Evolutionary conservation across 768 basidiomycete species (phyloP), one percentile per base, ranked within the genome.

Genomic region (Strobilomyces confusus): DNA sequence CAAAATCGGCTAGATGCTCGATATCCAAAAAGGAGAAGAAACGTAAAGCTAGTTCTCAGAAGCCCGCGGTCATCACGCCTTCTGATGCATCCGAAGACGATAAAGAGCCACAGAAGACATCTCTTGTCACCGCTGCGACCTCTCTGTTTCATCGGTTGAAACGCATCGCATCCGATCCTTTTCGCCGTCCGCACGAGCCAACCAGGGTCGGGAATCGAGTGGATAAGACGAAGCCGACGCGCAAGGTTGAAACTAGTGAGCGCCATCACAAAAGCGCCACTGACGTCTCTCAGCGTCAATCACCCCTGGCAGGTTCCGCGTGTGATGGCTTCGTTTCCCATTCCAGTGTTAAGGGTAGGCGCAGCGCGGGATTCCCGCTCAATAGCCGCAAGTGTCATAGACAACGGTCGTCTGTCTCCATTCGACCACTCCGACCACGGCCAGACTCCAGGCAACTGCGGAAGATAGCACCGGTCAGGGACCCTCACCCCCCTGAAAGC

Each of bases 11-110:
- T 20, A 41, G 47, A 38, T 47, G 40, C 22, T 46, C 44, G 9
- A 19, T 20, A 3, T 47, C 32, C 19, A 40, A 54, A 38, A 55
- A 29, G 41, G 42, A 34, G 11, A 61, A 48, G 53, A 68, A 67
- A 48, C 67, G 59, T 37, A 66, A 64, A 54, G 49, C 58, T 32
- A 51, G 44, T 36, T 58, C 59, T 45, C 66, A 69, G 58, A 55
- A 62, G 17, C 54, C 62, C 20, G 25, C 56, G 0, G 38, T 52
- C 15, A 48, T 59, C 23, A 38, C 62, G 30, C 52, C 58, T 20
- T 59, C 66, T 22, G 59, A 62, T 55, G 50, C 40, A n/a, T 62
- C 59, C n/a, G 64, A 54, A 43, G 59, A 65, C n/a, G 65, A 63
- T 38, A 48, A 49, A 26, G 41, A n/a, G 20, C 22, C 44, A 4